Percentiles rank a stretch among this genome's conserved stretches.
phyloP scores from a whole-genome alignment of 140 eudicot genomes.

The Senecio squalidus region DNA sequence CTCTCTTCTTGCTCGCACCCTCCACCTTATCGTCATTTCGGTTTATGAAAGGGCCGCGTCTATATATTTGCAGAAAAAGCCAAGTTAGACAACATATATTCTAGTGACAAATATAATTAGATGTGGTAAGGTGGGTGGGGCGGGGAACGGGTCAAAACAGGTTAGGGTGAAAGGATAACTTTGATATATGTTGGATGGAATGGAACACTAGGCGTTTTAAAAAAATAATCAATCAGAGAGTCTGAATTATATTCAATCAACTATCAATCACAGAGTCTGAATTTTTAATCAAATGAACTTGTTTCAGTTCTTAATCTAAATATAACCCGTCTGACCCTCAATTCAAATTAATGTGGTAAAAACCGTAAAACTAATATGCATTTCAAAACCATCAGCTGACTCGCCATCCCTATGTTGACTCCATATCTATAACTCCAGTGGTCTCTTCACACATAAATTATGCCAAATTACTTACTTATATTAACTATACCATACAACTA shows the following conservation, averaged over 20 bases:
- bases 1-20: constrained; percentile 36
- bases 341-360: neutral
- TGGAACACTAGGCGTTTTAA: neutral
- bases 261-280: neutral
- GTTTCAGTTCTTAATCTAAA: neutral
- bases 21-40: constrained; percentile 37
- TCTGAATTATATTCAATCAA: too few species aligned
- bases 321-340: constrained; percentile 5
- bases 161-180: too few species aligned
- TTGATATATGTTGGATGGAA: too few species aligned
- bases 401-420: neutral
- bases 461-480: constrained; percentile 1
- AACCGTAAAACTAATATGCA: too few species aligned
- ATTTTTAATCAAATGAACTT: neutral
- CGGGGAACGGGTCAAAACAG: too few species aligned
- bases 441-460: neutral
- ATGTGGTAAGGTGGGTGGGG: neutral
- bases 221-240: too few species aligned
- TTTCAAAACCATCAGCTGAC: constrained; percentile 1
- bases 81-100: constrained; percentile 3
- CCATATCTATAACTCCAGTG: neutral
- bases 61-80: constrained; percentile 9
- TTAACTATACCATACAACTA: neutral
- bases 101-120: neutral
- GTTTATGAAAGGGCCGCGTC: constrained; percentile 49